Evolutionary conservation across 129 eudicot genomes (phyloP), one percentile per base, ranked within the genome.

Genomic region (Lactuca sativa): DNA sequence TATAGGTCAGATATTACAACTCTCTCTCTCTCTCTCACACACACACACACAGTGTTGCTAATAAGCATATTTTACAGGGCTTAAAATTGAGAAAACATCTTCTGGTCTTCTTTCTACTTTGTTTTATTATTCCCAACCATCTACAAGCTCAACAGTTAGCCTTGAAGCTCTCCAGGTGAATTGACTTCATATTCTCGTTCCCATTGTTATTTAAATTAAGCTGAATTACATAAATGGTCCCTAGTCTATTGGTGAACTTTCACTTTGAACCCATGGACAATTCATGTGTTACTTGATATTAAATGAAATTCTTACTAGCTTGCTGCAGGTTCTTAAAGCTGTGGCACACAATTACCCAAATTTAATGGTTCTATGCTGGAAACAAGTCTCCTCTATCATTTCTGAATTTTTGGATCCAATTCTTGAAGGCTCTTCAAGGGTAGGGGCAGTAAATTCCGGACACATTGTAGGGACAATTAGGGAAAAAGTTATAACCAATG

Each of bases 141-240:
- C 54, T 64, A 74, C 84, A 30, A 82, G 61, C 72, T 82, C 90
- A 13, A 59, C 84, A 32, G 67, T 76, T 70, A 77, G 87, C 81
- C 71, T 83, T 32, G 99, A 93, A 82, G 97, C 96, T 62, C 89
- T 90, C 74, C 97, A 93, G 98, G 98, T 93, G 73, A 82, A 16
- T 62, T 64, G 58, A 54, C 9, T 37, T 49, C 5, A 31, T 41
- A 14, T 7, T 65, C 21, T 70, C 38, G 38, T 64, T 8, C 17
- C 57, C 32, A 54, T n/a, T 7, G 31, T 30, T 38, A 15, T 54
- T n/a, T 48, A 17, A 47, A 7, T 48, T 72, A 49, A 48, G 31
- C 30, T 56, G 58, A 41, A 48, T 58, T 21, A 58, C 34, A n/a
- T 66, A 67, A 66, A 47, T 69, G 71, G 61, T 66, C 10, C 41